These are phyloP conservation scores for Kodamaea hsintzibuensis DNA, from an alignment of 805 yeast species.

Conservation along the genomic window DNA sequence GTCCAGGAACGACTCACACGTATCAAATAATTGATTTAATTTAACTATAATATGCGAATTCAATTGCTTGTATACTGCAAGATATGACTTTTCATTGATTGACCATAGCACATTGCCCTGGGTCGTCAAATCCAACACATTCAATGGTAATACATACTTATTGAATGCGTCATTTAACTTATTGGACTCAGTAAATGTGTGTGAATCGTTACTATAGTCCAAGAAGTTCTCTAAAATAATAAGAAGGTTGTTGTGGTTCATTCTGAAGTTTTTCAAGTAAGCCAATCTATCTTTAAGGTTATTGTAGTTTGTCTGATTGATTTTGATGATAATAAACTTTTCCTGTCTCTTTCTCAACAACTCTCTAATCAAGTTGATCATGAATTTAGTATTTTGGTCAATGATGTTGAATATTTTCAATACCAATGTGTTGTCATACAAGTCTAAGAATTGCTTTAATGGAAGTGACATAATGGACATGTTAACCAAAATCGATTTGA, in stretches of 20 bases:
- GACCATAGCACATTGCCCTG: constrained; percentile 33
- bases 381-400: constrained; percentile 63
- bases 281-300: constrained; percentile 44
- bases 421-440: constrained; percentile 21
- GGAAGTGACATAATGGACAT: constrained; percentile 46
- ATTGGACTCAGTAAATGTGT: constrained; percentile 12
- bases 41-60: constrained; percentile 22
- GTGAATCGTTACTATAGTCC: neutral
- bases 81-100: constrained; percentile 28
- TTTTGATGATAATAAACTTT: constrained; percentile 62
- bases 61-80: constrained; percentile 19
- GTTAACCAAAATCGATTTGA: constrained; percentile 39
- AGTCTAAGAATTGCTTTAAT: constrained; percentile 36
- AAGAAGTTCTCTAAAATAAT: constrained; percentile 27
- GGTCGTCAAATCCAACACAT: constrained; percentile 34
- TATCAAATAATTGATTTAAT: constrained; percentile 26
- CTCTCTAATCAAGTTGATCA: constrained; percentile 70
- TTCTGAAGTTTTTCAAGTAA: constrained; percentile 47
- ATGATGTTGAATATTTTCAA: constrained; percentile 45
- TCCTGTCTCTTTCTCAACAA: constrained; percentile 71
- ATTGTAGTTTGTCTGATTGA: constrained; percentile 43
- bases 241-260: constrained; percentile 52
- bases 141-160: constrained; percentile 26
- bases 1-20: constrained; percentile 29
- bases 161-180: constrained; percentile 30